phyloP scores from a whole-genome alignment of 352 stramenopile genomes.

The Phytophthora litchii region DNA sequence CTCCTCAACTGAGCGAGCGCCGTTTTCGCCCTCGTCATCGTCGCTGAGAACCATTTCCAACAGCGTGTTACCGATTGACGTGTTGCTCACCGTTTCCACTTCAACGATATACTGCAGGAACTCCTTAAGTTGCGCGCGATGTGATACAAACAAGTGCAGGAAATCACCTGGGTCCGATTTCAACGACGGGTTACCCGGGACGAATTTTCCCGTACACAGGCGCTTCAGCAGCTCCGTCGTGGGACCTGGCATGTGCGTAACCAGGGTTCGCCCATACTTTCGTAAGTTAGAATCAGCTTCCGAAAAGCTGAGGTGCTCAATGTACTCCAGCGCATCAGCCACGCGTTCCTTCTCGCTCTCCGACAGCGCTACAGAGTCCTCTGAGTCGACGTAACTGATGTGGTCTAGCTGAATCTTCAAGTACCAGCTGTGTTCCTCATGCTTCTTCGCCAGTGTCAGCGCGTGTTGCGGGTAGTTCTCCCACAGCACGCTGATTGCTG shows the following conservation, averaged over 20 bases:
- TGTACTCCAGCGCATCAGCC: slow-evolving; percentile 91
- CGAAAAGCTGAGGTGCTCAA: slow-evolving; percentile 84
- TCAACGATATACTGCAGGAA: slow-evolving; percentile 92
- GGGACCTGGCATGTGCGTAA: slow-evolving; percentile 85
- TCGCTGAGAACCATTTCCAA: slow-evolving; percentile 90
- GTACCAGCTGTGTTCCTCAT: slow-evolving; percentile 92
- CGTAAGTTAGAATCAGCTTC: slow-evolving; percentile 86
- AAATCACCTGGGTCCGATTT: slow-evolving; percentile 90
- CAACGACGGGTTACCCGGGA: slow-evolving; percentile 48
- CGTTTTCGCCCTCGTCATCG: slow-evolving; percentile 45
- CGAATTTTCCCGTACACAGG: slow-evolving; percentile 89
- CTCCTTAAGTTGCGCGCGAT: slow-evolving; percentile 87
- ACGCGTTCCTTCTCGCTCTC: slow-evolving; percentile 83
- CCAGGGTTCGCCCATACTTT: slow-evolving; percentile 90
- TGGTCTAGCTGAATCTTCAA: slow-evolving; percentile 93
- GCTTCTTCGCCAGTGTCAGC: slow-evolving; percentile 89
- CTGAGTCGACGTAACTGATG: slow-evolving; percentile 87
- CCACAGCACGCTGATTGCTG: slow-evolving; percentile 92
- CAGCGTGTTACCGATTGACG: slow-evolving; percentile 90
- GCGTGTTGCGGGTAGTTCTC: slow-evolving; percentile 93
- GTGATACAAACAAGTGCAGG: slow-evolving; percentile 93
- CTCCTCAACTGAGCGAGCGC: slow-evolving; percentile 47
- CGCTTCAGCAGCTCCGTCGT: slow-evolving; percentile 92
- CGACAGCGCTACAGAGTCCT: slow-evolving; percentile 70
- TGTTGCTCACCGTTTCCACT: slow-evolving; percentile 87